These are phyloP conservation scores for Croton laevigatus DNA, from an alignment of 441 rosid species.

Conservation along the genomic window DNA sequence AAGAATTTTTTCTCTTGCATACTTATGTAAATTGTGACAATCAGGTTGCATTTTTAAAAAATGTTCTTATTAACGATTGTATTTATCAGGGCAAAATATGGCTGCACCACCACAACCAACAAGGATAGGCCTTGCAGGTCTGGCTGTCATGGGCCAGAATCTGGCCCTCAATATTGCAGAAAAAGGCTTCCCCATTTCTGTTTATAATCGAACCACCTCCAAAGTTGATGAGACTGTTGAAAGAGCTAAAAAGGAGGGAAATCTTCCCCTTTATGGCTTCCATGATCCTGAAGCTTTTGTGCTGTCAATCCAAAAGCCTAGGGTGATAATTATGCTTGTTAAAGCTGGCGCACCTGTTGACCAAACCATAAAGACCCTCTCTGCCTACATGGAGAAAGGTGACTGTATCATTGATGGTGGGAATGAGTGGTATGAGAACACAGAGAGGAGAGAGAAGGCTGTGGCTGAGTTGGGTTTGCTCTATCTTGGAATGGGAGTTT, in stretches of 20 bases:
- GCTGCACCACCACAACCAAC: constrained; percentile 51
- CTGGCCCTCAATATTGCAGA: constrained; percentile 89
- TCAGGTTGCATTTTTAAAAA: neutral
- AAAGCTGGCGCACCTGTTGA: constrained; percentile 96
- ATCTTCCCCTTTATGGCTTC: constrained; percentile 79
- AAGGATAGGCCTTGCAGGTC: constrained; percentile 90
- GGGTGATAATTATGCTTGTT: constrained; percentile 89
- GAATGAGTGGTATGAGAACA: constrained; percentile 94
- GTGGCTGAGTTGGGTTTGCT: constrained; percentile 68
- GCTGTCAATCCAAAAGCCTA: constrained; percentile 78
- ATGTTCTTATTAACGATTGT: constrained; percentile 23
- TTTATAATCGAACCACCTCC: constrained; percentile 81
- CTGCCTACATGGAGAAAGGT: constrained; percentile 78
- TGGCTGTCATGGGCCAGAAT: constrained; percentile 98
- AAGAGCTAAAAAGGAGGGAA: constrained; percentile 80
- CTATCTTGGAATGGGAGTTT: constrained; percentile 97
- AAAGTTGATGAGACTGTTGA: constrained; percentile 89
- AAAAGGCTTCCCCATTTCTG: constrained; percentile 96
- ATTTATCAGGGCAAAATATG: constrained; percentile 39
- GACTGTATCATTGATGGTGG: constrained; percentile 95
- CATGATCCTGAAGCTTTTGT: constrained; percentile 82
- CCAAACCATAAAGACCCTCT: constrained; percentile 77
- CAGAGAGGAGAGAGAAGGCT: constrained; percentile 84
- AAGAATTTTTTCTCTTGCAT: neutral
- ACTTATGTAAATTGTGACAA: neutral